A percentile compares a stretch with the other conserved stretches of the same genome.
phyloP scores from a whole-genome alignment of 495 filamentous ascomycete genomes.

The Barbatosphaeria neglecta region DNA sequence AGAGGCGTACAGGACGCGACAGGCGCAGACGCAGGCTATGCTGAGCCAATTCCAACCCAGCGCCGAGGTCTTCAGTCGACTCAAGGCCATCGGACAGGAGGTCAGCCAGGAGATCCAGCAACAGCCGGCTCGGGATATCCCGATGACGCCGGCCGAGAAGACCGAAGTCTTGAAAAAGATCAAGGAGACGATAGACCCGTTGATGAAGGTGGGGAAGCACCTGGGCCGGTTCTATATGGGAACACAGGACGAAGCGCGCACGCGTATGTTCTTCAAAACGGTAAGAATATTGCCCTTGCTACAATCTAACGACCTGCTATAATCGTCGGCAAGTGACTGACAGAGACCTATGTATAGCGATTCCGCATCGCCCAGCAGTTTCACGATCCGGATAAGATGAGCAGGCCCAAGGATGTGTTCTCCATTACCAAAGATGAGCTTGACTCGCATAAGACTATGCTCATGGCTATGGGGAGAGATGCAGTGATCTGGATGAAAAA shows the following conservation, averaged over 20 bases:
- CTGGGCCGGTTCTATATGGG: conserved; percentile 29
- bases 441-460: conserved; percentile 34
- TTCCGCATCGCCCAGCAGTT: conserved; percentile 49
- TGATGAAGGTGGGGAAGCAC: conserved; percentile 23
- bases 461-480: conserved; percentile 25
- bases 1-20: conserved; percentile 25
- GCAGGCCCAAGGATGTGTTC: conserved; percentile 39
- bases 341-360: conserved; percentile 29
- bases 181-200: conserved; percentile 10
- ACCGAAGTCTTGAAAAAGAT: conserved; percentile 22
- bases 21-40: conserved; percentile 15
- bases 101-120: conserved; percentile 11
- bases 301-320: not conserved
- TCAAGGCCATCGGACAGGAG: conserved; percentile 22
- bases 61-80: conserved; percentile 13
- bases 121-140: conserved; percentile 20
- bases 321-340: conserved; percentile 14
- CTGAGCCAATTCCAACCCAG: not conserved
- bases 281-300: conserved; percentile 20
- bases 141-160: conserved; percentile 25
- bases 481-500: conserved; percentile 4
- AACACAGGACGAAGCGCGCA: conserved; percentile 29
- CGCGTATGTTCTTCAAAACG: conserved; percentile 30
- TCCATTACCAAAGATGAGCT: conserved; percentile 48
- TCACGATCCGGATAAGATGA: conserved; percentile 38